Base-by-base conservation (phyloP, 2,329 filamentous ascomycete genomes). In the Tolypocladium pustulatum region DNA sequence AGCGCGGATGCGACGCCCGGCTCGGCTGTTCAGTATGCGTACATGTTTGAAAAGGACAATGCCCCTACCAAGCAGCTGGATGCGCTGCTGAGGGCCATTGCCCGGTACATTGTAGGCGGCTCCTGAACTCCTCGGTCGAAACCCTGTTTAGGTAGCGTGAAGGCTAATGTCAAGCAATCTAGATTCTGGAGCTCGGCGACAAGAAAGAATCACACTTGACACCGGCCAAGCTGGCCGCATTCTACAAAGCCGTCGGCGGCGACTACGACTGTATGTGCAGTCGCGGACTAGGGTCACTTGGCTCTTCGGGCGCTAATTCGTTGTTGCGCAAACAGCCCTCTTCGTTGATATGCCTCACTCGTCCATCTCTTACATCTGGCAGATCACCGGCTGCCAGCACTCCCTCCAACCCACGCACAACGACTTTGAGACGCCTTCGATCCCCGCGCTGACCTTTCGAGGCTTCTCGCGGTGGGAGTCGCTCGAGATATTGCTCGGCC, bases 401-500 rank as follows among this genome's bases (percentile, higher is more conserved):
- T 86, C 85, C 55, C 80, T 97, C 34, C 89, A 95, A 65, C 90
- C 90, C 1, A 83, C 84, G 54, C 82, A 84, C 43, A 81, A 86
- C 65, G 83, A 90, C 62, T 97, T 89, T 70, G 82, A 81, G 4
- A 78, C 86, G 0, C 94, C 93, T 0, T 85, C 82, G 0, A 82
- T 97, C 49, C 94, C 94, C 0, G 90, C 91, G 17, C 76, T 99
- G 58, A 95, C 93, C 40, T 79, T 82, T 0, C 83, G 85, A 67
- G 94, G 94, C 46, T 99, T 96, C 71, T 89, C 93, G 51, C 86
- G 90, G 70, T 99, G 93, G 93, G 88, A 96, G 76, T 91, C 90
- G 0, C 89, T 97, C 58, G 91, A 97, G 74, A 81, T 96, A 27
- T 77, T 97, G 40, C 81, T 97, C 1, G 89, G 87, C 1, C 94